Percentiles rank a stretch among this genome's conserved stretches.
These are phyloP conservation scores for Komagataella populi DNA, from an alignment of 805 yeast species.

Conservation along the genomic window DNA sequence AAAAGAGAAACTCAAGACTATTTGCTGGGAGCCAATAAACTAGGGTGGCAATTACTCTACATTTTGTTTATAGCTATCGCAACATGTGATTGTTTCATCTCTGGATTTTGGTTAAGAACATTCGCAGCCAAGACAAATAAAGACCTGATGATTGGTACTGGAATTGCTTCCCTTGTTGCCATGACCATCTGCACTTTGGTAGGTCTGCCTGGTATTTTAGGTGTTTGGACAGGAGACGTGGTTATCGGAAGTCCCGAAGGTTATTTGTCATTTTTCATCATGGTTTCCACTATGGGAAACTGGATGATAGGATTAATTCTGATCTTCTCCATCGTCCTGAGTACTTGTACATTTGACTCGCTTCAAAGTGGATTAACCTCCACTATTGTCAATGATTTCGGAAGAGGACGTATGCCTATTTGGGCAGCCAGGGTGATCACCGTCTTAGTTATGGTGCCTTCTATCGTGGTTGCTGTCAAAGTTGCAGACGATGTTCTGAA, in stretches of 20 bases:
- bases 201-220: constrained; percentile 76
- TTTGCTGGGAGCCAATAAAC: constrained; percentile 46
- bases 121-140: constrained; percentile 73
- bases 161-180: constrained; percentile 58
- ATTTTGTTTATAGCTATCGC: constrained; percentile 77
- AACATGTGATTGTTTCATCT: constrained; percentile 79
- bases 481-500: constrained; percentile 75
- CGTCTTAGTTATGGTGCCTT: constrained; percentile 70
- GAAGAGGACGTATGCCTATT: constrained; percentile 65
- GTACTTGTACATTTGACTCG: constrained; percentile 85
- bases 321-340: constrained; percentile 57
- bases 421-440: constrained; percentile 60
- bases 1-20: constrained; percentile 53
- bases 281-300: constrained; percentile 59
- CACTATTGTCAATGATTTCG: constrained; percentile 77
- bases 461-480: constrained; percentile 69
- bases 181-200: constrained; percentile 53
- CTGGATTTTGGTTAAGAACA: constrained; percentile 91
- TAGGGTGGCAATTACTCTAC: constrained; percentile 85
- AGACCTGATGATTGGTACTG: constrained; percentile 64
- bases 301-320: constrained; percentile 82
- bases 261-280: constrained; percentile 55
- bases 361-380: constrained; percentile 83
- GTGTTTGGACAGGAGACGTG: constrained; percentile 79
- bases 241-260: constrained; percentile 41